Percentiles rank a stretch among this genome's conserved stretches.
phyloP scores from a whole-genome alignment of 2,329 filamentous ascomycete species.

The Fusarium vanettenii region DNA sequence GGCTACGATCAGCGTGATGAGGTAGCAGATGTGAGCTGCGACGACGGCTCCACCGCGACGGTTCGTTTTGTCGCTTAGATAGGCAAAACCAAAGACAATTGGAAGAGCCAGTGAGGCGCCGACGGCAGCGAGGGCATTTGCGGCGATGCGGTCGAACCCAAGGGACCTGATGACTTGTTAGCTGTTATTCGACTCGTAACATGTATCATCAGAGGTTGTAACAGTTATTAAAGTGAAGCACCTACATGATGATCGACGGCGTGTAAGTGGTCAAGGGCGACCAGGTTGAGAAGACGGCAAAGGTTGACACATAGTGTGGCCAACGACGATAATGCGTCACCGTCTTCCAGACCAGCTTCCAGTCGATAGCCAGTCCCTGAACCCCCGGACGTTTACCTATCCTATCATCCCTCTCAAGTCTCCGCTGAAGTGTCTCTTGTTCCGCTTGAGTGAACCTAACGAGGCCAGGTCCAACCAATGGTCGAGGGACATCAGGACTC shows the following conservation, averaged over 20 bases:
- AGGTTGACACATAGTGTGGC: slow-evolving; percentile 62
- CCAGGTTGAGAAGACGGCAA: slow-evolving; percentile 64
- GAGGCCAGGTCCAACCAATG: slow-evolving; percentile 53
- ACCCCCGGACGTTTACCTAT: slow-evolving; percentile 45
- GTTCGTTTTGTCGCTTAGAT: slow-evolving; percentile 59
- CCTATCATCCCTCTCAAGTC: slow-evolving; percentile 50
- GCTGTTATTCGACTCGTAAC: neutral
- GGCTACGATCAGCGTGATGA: slow-evolving; percentile 56
- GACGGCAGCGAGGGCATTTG: slow-evolving; percentile 60
- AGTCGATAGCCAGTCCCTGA: slow-evolving; percentile 48
- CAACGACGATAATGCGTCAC: slow-evolving; percentile 58
- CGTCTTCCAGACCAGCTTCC: slow-evolving; percentile 55
- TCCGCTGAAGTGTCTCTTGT: slow-evolving; percentile 47
- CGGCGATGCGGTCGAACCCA: slow-evolving; percentile 56
- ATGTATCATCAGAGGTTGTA: neutral
- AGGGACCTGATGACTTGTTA: neutral
- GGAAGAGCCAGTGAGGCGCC: slow-evolving; percentile 57
- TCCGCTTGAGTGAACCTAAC: slow-evolving; percentile 51
- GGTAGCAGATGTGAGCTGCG: slow-evolving; percentile 57
- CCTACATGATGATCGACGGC: slow-evolving; percentile 56
- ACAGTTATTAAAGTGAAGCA: neutral
- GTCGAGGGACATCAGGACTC: slow-evolving; percentile 53
- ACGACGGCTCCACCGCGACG: slow-evolving; percentile 58
- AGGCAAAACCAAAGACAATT: slow-evolving; percentile 61
- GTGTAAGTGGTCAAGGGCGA: slow-evolving; percentile 64